A percentile compares a stretch with the other conserved stretches of the same genome.
Evolutionary conservation across 441 rosid genomes (phyloP).

Genomic region (Populus hybrid): DNA sequence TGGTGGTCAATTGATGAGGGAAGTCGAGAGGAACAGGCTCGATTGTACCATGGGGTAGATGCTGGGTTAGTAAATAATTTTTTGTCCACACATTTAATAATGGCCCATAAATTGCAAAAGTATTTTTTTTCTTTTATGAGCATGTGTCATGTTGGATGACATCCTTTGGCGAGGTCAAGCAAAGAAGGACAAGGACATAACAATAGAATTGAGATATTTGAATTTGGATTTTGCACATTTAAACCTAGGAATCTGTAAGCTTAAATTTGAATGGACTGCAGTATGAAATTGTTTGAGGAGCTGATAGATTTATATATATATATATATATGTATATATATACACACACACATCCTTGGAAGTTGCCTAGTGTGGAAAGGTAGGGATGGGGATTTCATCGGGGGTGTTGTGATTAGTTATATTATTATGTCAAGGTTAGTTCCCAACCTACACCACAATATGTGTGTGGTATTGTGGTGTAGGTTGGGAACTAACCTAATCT

Average conservation of each 20-base stretch:
- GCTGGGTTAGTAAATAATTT: constrained; percentile 56
- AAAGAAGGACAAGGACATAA: constrained; percentile 2
- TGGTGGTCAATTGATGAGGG: constrained; percentile 99
- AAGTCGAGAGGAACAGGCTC: constrained; percentile 90
- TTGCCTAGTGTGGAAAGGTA: neutral
- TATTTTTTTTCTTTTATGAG: neutral
- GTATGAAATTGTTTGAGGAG: neutral
- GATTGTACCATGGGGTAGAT: constrained; percentile 63
- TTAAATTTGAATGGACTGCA: neutral
- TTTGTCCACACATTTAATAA: constrained; percentile 8
- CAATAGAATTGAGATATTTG: constrained; percentile 3
- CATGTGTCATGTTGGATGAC: neutral
- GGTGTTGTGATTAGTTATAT: neutral
- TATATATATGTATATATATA: too few relatives aligned
- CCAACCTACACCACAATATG: neutral
- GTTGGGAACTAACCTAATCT: neutral
- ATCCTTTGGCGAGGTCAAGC: neutral
- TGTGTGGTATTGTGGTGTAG: neutral
- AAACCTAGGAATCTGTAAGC: neutral
- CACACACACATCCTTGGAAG: neutral
- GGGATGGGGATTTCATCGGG: neutral
- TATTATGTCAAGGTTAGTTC: neutral
- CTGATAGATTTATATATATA: neutral
- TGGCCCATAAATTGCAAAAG: neutral
- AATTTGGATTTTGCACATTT: neutral